Base-by-base conservation (phyloP, 2,329 filamentous ascomycete species). In the Pseudogymnoascus sp. region DNA sequence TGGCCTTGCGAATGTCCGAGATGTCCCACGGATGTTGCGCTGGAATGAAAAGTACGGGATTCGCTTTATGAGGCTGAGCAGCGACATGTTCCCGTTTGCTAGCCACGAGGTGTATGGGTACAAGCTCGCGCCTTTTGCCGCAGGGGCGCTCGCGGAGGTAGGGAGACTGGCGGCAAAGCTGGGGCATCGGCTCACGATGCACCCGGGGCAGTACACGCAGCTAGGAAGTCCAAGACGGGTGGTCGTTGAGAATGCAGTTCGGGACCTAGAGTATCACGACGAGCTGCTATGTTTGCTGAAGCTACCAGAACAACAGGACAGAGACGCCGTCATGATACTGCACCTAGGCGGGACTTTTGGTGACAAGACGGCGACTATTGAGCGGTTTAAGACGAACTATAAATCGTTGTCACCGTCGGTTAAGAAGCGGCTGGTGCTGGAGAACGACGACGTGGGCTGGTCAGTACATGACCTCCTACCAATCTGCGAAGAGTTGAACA, bases 11-110 rank as follows among this genome's bases (percentile, higher is more conserved):
- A 97, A 97, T 74, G 89, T 90, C 1, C 82, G 84, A 42, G 93
- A 97, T 69, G 85, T 97, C 33, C 77, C 82, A 64, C 96, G 96
- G 74, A 91, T 97, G 85, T 71, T 97, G 7, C 83, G 86, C 1
- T 97, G 93, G 93, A 97, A 97, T 71, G 88, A 96, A 67, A 89
- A 86, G 68, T 97, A 93, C 67, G 87, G 88, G 40, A 97, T 97
- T 76, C 93, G 86, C 68, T 97, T 97, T 74, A 85, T 97, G 84
- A 85, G 93, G 1, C 79, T 97, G 19, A 96, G 91, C 68, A 96
- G 91, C 62, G 93, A 97, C 69, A 97, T 97, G 90, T 97, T 97
- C 67, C 93, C 93, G 0, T 97, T 97, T 73, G 93, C 93, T 1
- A 96, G 90, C 67, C 93, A 97, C 71, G 82, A 84, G 24, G 88